Percentiles rank a stretch among this genome's conserved stretches.
phyloP scores from a whole-genome alignment of 192 early-diverging fungal genomes.

The Powellomyces hirtus region DNA sequence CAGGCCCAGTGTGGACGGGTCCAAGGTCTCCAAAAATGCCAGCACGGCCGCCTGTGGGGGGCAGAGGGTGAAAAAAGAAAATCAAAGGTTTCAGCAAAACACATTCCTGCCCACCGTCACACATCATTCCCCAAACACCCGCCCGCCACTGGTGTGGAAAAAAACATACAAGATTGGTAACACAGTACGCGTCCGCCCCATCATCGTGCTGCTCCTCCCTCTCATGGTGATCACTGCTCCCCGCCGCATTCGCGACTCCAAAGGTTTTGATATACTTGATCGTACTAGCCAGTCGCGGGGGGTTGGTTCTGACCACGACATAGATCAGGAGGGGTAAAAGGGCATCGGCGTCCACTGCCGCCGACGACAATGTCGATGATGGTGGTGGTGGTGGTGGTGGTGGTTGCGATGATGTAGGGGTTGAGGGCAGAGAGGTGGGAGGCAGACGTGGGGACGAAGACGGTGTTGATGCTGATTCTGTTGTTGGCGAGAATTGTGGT shows the following conservation, averaged over 20 bases:
- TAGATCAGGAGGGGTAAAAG: slow-evolving; percentile 26
- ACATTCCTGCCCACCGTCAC: neutral
- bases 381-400: no score
- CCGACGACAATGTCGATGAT: no score
- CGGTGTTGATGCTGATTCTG: no score
- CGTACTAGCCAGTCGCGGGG: slow-evolving; percentile 19
- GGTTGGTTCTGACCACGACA: slow-evolving; percentile 25
- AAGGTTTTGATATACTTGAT: slow-evolving; percentile 24
- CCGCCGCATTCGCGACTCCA: neutral
- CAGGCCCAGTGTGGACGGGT: neutral
- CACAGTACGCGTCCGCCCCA: slow-evolving; percentile 8
- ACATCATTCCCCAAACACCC: neutral
- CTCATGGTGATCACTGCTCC: neutral
- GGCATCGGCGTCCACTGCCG: slow-evolving; percentile 24
- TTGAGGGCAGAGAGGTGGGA: no score
- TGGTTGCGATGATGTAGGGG: no score
- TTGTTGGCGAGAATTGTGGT: no score
- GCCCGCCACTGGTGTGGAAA: neutral
- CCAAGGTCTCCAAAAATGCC: slow-evolving; percentile 20
- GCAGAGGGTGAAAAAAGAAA: neutral
- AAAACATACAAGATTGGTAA: slow-evolving; percentile 25
- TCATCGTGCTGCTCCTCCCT: neutral
- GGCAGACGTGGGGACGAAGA: no score
- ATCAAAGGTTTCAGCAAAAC: neutral
- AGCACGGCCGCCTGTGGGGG: slow-evolving; percentile 15